A percentile compares a stretch with the other conserved stretches of the same genome.
Conservation (phyloP, 495 filamentous ascomycete species). For the Pyronema domesticum region DNA sequence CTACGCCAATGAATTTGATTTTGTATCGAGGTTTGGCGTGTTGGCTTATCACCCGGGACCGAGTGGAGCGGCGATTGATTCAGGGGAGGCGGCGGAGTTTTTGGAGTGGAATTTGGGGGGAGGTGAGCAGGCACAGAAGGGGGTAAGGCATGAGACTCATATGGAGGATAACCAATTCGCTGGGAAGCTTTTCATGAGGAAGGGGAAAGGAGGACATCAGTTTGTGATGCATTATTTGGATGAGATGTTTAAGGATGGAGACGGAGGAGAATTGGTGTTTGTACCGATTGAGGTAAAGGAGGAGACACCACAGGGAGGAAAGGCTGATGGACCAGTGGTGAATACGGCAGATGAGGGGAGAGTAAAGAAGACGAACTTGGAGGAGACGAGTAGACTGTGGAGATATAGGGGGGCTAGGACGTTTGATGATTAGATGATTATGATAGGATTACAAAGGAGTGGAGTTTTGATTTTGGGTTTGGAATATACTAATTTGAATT, state of each 20-base stretch:
- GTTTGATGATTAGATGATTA: neutral
- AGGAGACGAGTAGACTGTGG: neutral
- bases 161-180: conserved; percentile 39
- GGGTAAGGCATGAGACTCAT: neutral
- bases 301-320: neutral
- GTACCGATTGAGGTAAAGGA: neutral
- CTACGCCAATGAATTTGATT: conserved; percentile 67
- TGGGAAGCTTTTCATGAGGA: conserved; percentile 53
- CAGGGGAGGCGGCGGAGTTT: conserved; percentile 9
- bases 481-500: too few relatives aligned
- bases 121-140: neutral
- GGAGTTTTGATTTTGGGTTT: too few relatives aligned
- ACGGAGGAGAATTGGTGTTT: neutral
- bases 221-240: conserved; percentile 56
- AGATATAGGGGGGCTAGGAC: neutral
- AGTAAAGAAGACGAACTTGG: neutral
- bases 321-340: neutral
- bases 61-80: neutral
- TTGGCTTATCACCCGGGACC: conserved; percentile 1
- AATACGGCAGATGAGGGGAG: neutral
- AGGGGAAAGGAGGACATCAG: conserved; percentile 44
- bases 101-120: neutral
- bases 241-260: neutral
- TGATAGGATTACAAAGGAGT: neutral
- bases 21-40: conserved; percentile 59